Evolutionary conservation across 768 basidiomycete genomes (phyloP).

Genomic region (Daedaleopsis nitida): DNA sequence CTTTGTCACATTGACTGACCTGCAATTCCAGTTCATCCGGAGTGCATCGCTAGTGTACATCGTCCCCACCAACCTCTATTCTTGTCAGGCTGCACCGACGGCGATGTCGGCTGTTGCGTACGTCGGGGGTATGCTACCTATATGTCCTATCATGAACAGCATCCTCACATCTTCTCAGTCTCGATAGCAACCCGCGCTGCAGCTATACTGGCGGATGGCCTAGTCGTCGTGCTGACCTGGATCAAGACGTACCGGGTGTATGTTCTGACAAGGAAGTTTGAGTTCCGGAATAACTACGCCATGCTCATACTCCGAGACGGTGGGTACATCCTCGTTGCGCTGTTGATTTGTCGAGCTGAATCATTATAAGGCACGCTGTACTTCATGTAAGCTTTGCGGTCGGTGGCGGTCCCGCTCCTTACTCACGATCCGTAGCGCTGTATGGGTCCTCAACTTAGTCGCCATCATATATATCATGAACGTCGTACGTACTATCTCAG

Average conservation of each 20-base stretch:
- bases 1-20: neutral
- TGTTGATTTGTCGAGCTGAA: neutral
- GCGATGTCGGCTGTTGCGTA: conserved; percentile 5
- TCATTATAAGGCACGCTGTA: conserved; percentile 9
- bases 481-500: neutral
- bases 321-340: neutral
- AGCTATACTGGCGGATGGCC: conserved; percentile 16
- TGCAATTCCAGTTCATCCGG: conserved; percentile 5
- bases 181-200: conserved; percentile 15
- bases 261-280: conserved; percentile 1
- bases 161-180: neutral
- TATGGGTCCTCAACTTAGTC: conserved; percentile 3
- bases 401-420: neutral
- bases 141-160: neutral
- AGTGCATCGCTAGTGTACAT: conserved; percentile 9
- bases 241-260: conserved; percentile 10
- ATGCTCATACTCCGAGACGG: conserved; percentile 15
- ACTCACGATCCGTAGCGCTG: neutral
- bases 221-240: conserved; percentile 23
- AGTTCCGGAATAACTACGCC: conserved; percentile 5
- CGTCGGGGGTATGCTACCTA: neutral
- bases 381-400: conserved; percentile 5
- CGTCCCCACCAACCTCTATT: conserved; percentile 4
- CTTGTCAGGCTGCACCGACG: conserved; percentile 11
- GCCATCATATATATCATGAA: conserved; percentile 11